These are phyloP conservation scores for Dichotomopilus funicola DNA, from an alignment of 2,329 filamentous ascomycete species.

Conservation along the genomic window DNA sequence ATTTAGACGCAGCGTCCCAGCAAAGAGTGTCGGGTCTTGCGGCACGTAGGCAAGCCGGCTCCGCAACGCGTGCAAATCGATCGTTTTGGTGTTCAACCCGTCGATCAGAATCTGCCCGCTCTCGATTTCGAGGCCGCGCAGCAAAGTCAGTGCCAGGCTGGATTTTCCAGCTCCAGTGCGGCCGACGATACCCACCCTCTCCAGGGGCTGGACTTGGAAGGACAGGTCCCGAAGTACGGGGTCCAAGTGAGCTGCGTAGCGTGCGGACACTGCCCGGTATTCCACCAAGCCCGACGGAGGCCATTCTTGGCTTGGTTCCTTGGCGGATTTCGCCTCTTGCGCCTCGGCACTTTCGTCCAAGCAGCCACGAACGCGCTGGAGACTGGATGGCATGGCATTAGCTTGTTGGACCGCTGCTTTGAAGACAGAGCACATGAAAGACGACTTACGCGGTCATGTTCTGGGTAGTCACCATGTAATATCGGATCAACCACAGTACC, in stretches of 20 bases:
- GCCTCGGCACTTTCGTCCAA: conserved; percentile 11
- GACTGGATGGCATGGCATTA: conserved; percentile 6
- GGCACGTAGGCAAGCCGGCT: conserved; percentile 27
- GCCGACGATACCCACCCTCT: conserved; percentile 3
- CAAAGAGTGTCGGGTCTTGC: conserved; percentile 14
- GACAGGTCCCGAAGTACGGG: conserved; percentile 12
- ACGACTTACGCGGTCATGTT: conserved; percentile 13
- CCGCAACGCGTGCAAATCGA: background rate
- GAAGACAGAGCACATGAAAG: conserved; percentile 1
- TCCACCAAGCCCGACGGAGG: conserved; percentile 10
- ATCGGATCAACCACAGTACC: conserved; percentile 12
- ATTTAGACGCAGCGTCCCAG: conserved; percentile 10
- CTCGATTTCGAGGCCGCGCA: background rate
- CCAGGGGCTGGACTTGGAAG: background rate
- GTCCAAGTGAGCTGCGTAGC: conserved; percentile 15
- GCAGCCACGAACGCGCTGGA: conserved; percentile 11
- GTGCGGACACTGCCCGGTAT: conserved; percentile 12
- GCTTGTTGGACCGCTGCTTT: conserved; percentile 4
- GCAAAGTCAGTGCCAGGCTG: background rate
- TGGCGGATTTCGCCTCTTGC: conserved; percentile 6
- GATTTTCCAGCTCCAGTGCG: conserved; percentile 4
- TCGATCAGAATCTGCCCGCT: conserved; percentile 2
- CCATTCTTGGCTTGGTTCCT: conserved; percentile 12
- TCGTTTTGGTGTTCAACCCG: background rate
- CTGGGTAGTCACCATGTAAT: conserved; percentile 11